Conservation (phyloP, 805 yeast species). For the Kuraishia floccosa region DNA sequence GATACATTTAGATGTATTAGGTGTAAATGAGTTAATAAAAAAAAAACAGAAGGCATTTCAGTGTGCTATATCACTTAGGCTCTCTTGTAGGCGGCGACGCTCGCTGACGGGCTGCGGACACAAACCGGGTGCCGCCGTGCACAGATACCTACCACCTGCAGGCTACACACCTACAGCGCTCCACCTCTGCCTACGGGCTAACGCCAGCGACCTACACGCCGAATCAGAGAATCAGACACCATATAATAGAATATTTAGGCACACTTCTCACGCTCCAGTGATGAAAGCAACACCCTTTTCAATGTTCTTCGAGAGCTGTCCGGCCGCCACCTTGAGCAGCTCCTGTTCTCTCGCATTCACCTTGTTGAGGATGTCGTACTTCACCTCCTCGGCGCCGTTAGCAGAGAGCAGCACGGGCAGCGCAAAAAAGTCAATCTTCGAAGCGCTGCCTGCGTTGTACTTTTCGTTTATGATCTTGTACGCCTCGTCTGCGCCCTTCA, state of each 20-base stretch:
- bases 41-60: background rate
- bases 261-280: constrained; percentile 9
- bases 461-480: constrained; percentile 25
- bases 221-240: background rate
- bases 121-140: too few relatives aligned
- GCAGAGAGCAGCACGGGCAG: constrained; percentile 47
- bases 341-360: constrained; percentile 42
- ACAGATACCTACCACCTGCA: too few relatives aligned
- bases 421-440: constrained; percentile 36
- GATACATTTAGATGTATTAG: constrained; percentile 66
- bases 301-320: constrained; percentile 42
- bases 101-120: too few relatives aligned
- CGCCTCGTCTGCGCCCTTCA: constrained; percentile 41
- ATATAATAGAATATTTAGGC: too few relatives aligned
- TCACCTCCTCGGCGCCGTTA: constrained; percentile 45
- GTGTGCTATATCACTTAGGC: too few relatives aligned
- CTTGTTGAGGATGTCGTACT: constrained; percentile 37
- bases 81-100: too few relatives aligned
- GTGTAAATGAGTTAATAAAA: background rate
- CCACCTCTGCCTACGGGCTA: constrained; percentile 4
- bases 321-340: constrained; percentile 39
- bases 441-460: constrained; percentile 13
- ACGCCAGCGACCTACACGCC: background rate
- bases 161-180: background rate
- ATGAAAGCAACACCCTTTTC: constrained; percentile 46